A percentile compares a stretch with the other conserved stretches of the same genome.
These are phyloP conservation scores for Backusella sp. DNA, from an alignment of 192 early-diverging fungal genomes.

Conservation along the genomic window DNA sequence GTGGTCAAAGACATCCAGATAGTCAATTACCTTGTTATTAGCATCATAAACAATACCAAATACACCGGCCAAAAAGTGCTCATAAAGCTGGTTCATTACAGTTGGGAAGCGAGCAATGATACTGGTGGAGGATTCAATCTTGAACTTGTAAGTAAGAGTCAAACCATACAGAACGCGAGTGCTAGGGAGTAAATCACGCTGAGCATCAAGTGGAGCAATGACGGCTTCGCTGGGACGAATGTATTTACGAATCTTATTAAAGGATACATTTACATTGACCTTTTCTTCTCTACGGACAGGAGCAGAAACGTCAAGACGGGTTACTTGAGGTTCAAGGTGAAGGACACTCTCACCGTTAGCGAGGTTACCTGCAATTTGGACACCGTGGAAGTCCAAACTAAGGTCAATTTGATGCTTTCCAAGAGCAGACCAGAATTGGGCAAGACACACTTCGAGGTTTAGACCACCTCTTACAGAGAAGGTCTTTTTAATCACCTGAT, in stretches of 20 bases:
- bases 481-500: constrained; percentile 50
- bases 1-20: constrained; percentile 74
- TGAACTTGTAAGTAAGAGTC: constrained; percentile 73
- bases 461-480: constrained; percentile 65
- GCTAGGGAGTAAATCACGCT: constrained; percentile 77
- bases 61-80: constrained; percentile 70
- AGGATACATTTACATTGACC: constrained; percentile 48
- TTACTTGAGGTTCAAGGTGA: constrained; percentile 47
- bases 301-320: constrained; percentile 70
- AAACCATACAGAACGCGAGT: constrained; percentile 68
- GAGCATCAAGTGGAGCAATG: constrained; percentile 62
- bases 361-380: constrained; percentile 51
- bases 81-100: constrained; percentile 73
- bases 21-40: constrained; percentile 70
- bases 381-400: constrained; percentile 78
- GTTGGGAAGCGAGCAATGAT: constrained; percentile 63
- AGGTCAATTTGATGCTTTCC: constrained; percentile 68
- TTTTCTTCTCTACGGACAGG: constrained; percentile 73
- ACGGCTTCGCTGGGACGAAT: constrained; percentile 64
- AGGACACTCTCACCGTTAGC: constrained; percentile 41
- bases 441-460: constrained; percentile 78
- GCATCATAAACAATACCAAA: constrained; percentile 72
- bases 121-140: constrained; percentile 51
- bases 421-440: constrained; percentile 88
- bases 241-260: constrained; percentile 57